These are phyloP conservation scores for Chytridium lagenaria DNA, from an alignment of 371 early-diverging fungal genomes.

Conservation along the genomic window DNA sequence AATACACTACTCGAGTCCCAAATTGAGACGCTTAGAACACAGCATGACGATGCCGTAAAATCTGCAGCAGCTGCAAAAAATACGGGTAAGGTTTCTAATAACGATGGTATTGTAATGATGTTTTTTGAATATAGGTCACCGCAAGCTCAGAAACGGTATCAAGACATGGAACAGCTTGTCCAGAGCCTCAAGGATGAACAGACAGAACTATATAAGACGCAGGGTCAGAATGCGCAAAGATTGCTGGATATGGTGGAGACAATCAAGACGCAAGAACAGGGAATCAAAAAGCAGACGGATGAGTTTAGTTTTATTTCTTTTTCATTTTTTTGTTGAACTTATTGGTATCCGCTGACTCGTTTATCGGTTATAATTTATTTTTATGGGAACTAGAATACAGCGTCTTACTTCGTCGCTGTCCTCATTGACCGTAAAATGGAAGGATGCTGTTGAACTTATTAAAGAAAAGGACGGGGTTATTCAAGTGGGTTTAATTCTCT, in stretches of 20 bases:
- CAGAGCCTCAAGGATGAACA: slow-evolving; percentile 82
- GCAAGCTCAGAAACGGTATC: slow-evolving; percentile 28
- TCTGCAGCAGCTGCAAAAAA: neutral
- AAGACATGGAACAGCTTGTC: slow-evolving; percentile 79
- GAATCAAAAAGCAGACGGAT: slow-evolving; percentile 65
- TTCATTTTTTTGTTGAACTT: slow-evolving; percentile 8
- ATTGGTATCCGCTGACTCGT: slow-evolving; percentile 13
- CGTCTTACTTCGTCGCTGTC: slow-evolving; percentile 46
- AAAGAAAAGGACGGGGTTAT: slow-evolving; percentile 87
- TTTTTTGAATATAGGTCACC: slow-evolving; percentile 28
- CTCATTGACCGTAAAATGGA: slow-evolving; percentile 47
- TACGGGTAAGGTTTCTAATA: slow-evolving; percentile 1
- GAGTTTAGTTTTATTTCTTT: slow-evolving; percentile 51
- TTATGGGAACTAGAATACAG: slow-evolving; percentile 52
- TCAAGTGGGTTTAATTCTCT: slow-evolving; percentile 57
- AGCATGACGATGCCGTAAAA: slow-evolving; percentile 19
- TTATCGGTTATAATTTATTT: neutral
- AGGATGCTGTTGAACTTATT: slow-evolving; percentile 61
- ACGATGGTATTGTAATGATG: no score
- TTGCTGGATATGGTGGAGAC: slow-evolving; percentile 85
- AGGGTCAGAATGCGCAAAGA: slow-evolving; percentile 89
- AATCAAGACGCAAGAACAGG: slow-evolving; percentile 68
- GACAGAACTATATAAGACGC: slow-evolving; percentile 87
- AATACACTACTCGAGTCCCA: slow-evolving; percentile 5
- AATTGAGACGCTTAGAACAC: neutral